These are phyloP conservation scores for Gracilaria gracilis DNA, from an alignment of 23 red algal species.

Conservation along the genomic window DNA sequence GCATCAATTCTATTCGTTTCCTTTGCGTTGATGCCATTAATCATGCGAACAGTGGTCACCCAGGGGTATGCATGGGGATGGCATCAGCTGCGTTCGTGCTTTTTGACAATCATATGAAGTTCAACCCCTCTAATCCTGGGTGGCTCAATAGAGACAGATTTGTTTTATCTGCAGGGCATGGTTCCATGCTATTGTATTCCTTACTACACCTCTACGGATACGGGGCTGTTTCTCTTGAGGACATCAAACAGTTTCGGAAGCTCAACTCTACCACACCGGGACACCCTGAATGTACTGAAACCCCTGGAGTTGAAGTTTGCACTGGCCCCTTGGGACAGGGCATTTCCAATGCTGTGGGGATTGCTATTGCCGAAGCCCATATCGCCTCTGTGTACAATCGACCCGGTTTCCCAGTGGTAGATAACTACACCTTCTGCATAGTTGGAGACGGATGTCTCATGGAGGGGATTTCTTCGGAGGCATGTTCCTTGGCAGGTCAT, in stretches of 20 bases:
- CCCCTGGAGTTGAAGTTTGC: conserved; percentile 84
- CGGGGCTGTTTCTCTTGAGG: conserved; percentile 81
- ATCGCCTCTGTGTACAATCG: conserved; percentile 90
- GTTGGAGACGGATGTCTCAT: conserved; percentile 93
- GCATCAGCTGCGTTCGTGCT: conserved; percentile 85
- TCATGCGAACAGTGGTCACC: conserved; percentile 91
- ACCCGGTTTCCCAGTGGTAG: conserved; percentile 80
- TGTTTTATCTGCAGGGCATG: conserved; percentile 91
- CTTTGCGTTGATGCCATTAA: conserved; percentile 91
- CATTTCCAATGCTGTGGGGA: conserved; percentile 90
- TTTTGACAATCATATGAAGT: conserved; percentile 92
- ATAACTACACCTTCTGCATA: conserved; percentile 93
- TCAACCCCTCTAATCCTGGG: conserved; percentile 91
- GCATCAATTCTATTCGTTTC: conserved; percentile 94
- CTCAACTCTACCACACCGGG: conserved; percentile 79
- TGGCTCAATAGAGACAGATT: conserved; percentile 96
- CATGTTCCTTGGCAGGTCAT: conserved; percentile 93
- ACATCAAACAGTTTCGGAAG: conserved; percentile 90
- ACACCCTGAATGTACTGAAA: conserved; percentile 91
- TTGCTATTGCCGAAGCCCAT: conserved; percentile 93
- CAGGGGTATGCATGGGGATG: conserved; percentile 95
- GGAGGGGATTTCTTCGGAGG: conserved; percentile 92
- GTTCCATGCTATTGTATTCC: conserved; percentile 95
- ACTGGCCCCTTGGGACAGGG: conserved; percentile 96
- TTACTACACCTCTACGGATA: conserved; percentile 92